Percentiles rank a stretch among this genome's conserved stretches.
Conservation (phyloP, 2,329 filamentous ascomycete genomes). For the Pyrenophora teres region DNA sequence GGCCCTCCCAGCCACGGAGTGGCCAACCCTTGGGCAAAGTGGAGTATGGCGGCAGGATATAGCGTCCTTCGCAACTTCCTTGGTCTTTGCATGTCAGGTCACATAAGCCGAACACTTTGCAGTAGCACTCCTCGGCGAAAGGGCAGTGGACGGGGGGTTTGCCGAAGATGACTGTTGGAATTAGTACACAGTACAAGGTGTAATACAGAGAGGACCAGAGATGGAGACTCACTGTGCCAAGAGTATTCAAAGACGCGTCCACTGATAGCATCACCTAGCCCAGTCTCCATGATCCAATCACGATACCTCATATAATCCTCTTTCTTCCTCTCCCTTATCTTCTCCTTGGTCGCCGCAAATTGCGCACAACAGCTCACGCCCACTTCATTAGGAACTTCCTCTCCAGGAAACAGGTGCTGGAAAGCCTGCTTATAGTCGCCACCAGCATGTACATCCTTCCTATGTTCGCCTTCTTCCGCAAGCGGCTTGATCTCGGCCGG, state of each 20-base stretch:
- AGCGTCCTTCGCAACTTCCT: conserved; percentile 61
- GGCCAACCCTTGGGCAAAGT: conserved; percentile 68
- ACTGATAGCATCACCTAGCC: conserved; percentile 54
- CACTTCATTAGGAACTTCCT: conserved; percentile 50
- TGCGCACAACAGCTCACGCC: conserved; percentile 61
- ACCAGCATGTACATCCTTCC: conserved; percentile 54
- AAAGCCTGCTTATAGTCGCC: conserved; percentile 57
- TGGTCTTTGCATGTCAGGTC: conserved; percentile 49
- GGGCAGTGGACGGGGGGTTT: conserved; percentile 62
- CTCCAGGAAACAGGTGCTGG: conserved; percentile 53
- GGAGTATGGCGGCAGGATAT: conserved; percentile 62
- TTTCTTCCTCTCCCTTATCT: conserved; percentile 52
- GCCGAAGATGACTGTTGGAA: conserved; percentile 42
- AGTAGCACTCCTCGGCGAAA: conserved; percentile 65
- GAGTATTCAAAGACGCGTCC: conserved; percentile 62
- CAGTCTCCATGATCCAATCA: conserved; percentile 56
- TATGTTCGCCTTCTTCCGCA: conserved; percentile 47
- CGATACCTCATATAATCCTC: conserved; percentile 56
- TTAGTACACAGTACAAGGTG: conserved; percentile 20
- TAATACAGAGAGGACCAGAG: not conserved
- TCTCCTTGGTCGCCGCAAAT: conserved; percentile 57
- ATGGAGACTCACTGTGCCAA: conserved; percentile 60
- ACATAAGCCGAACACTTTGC: conserved; percentile 68
- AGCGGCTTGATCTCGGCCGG: conserved; percentile 57
- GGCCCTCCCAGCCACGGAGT: conserved; percentile 57